phyloP scores from a whole-genome alignment of 2,329 filamentous ascomycete genomes.

The Colletotrichum sp. region DNA sequence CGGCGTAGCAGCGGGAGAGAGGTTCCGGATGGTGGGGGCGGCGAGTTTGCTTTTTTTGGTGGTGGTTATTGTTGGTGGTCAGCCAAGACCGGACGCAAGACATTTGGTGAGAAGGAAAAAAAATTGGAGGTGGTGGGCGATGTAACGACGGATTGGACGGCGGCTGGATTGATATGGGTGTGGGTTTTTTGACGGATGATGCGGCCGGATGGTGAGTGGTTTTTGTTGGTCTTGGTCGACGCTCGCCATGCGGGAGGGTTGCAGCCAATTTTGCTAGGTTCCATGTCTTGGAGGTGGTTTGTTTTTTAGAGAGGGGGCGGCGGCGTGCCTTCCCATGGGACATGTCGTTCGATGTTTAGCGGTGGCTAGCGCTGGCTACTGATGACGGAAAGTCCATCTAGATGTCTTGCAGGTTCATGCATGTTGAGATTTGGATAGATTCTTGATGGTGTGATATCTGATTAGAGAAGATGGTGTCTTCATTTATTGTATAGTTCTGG shows the following conservation, averaged over 20 bases:
- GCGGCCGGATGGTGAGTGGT: background rate
- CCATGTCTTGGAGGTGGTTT: background rate
- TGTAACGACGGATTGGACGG: background rate
- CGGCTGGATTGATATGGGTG: background rate
- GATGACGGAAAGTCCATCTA: background rate
- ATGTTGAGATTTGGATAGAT: background rate
- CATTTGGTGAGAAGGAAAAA: background rate
- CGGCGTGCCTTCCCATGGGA: background rate
- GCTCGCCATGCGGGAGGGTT: background rate
- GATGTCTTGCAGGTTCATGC: background rate
- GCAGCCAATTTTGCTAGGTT: background rate
- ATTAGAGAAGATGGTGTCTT: background rate
- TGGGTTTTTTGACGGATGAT: background rate
- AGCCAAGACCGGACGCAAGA: background rate
- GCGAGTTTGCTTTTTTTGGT: background rate
- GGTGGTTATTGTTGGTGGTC: background rate
- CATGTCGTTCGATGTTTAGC: background rate
- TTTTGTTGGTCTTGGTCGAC: background rate
- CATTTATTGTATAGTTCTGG: background rate
- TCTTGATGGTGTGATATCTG: background rate
- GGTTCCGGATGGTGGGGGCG: background rate
- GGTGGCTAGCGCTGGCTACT: background rate
- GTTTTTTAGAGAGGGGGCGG: background rate
- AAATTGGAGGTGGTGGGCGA: background rate
- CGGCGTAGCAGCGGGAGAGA: background rate